Evolutionary conservation across 2,329 filamentous ascomycete species (phyloP), one percentile per base, ranked within the genome.

Genomic region (Cladophialophora psammophila): DNA sequence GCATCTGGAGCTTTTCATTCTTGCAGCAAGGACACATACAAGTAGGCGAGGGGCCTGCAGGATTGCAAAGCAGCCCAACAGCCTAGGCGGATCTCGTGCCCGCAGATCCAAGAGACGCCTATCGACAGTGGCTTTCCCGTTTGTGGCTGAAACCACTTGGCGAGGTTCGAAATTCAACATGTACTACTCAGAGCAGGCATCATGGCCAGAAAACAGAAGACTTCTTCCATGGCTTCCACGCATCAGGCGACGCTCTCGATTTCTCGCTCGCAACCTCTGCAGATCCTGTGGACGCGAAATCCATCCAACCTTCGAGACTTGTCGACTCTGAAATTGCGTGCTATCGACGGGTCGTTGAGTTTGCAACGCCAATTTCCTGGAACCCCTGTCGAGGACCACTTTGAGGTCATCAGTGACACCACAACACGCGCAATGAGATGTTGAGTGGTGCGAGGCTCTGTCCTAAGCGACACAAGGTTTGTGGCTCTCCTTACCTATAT

Each of bases 381-480:
- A 5, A 35, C 58, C 66, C 63, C 62, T 65, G 62, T 59, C 59
- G 38, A 45, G 38, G 57, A 26, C 57, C 57, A 52, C 57, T 60
- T 45, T 48, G 15, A 15, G 40, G 66, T 68, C 62, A 65, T 38
- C 67, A 56, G 45, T 26, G 48, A 45, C 35, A 45, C 34, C 54
- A 38, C 34, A 36, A 15, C 34, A 35, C 20, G 26, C n/a, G 34
- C 52, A n/a, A 55, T 35, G 34, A 56, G 42, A 13, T 54, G 26
- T 45, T 56, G n/a, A 50, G 50, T 52, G 53, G 56, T 53, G 48
- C 68, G 63, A 68, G 65, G 59, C 68, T 70, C 57, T 60, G 63
- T 62, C 64, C 61, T 60, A 59, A 61, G 54, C 34, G 26, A 35
- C 53, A 7, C 53, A n/a, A 35, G 53, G 13, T 55, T 34, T n/a